Percentiles rank a stretch among this genome's conserved stretches.
phyloP scores from a whole-genome alignment of 805 yeast genomes.

The Metschnikowia anglica region DNA sequence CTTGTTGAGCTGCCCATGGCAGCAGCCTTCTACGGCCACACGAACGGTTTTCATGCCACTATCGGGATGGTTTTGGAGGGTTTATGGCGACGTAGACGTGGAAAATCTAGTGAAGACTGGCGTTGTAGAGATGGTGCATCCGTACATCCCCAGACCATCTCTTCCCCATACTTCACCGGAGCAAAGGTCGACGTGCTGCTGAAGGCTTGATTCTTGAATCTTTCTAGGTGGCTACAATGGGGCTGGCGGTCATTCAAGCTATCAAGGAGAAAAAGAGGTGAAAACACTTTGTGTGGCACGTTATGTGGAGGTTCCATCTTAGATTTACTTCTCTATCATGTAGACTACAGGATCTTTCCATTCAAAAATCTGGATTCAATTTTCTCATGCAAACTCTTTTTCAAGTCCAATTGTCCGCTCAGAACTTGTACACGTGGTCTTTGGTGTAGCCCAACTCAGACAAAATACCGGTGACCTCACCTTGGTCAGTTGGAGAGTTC shows the following conservation, averaged over 20 bases:
- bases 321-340: no score
- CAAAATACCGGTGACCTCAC: slow-evolving; percentile 86
- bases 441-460: slow-evolving; percentile 84
- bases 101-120: background rate
- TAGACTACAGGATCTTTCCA: no score
- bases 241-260: no score
- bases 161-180: no score
- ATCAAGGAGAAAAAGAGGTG: no score
- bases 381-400: no score
- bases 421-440: slow-evolving; percentile 88
- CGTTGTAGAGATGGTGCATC: background rate
- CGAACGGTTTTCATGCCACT: slow-evolving; percentile 16
- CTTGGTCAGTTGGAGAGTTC: slow-evolving; percentile 87
- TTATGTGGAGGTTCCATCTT: no score
- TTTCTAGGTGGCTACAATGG: no score
- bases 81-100: background rate
- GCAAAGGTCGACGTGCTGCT: no score
- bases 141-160: background rate
- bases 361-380: no score
- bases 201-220: no score
- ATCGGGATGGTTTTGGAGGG: background rate
- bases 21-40: slow-evolving; percentile 84
- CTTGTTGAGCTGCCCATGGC: slow-evolving; percentile 73
- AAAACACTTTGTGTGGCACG: no score
- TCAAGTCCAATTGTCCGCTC: slow-evolving; percentile 17